Base-by-base conservation (phyloP, 2,329 filamentous ascomycete genomes). In the Calonectria hongkongensis region DNA sequence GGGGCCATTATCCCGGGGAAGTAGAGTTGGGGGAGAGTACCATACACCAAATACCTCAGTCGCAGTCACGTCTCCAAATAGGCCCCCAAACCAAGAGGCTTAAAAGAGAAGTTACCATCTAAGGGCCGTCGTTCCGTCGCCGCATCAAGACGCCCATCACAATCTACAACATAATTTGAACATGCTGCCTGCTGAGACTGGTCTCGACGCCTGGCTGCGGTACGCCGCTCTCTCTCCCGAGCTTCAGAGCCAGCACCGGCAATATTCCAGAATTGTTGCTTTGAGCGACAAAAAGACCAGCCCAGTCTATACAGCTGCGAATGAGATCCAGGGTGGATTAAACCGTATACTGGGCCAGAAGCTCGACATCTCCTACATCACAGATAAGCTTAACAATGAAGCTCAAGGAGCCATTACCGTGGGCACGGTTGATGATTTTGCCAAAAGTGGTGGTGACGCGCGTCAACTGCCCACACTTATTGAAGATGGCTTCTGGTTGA, bases 141-240 rank as follows among this genome's bases (percentile, higher is more conserved):
- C 25, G 54, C n/a, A n/a, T 21, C 30, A 27, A 10, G 15, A 58
- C 3, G 16, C 30, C n/a, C 28, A 41, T 27, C 21, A 27, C 33
- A 58, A 25, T 21, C 54, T 33, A 58, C 54, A n/a, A 27, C 39
- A n/a, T 3, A 10, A 18, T 21, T n/a, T 36, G 33, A 58, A 16
- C 7, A 58, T 58, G 54, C 30, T 58, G 12, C 54, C 54, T 18
- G 54, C 54, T 21, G 54, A 58, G 54, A 58, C 54, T 21, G 54
- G 54, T 41, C 54, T 58, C n/a, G 54, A 58, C 36, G 54, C 54
- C 54, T 58, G 54, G 54, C n/a, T 58, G 33, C 54, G 54, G 9
- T 58, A 58, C 54, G 54, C 54, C 7, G n/a, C 54, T 15, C 54
- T 58, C 9, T 58, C 54, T 6, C 10, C 18, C 10, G 54, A 58